Conservation (phyloP, 2,329 filamentous ascomycete genomes). For the Arachnomyces sp. region DNA sequence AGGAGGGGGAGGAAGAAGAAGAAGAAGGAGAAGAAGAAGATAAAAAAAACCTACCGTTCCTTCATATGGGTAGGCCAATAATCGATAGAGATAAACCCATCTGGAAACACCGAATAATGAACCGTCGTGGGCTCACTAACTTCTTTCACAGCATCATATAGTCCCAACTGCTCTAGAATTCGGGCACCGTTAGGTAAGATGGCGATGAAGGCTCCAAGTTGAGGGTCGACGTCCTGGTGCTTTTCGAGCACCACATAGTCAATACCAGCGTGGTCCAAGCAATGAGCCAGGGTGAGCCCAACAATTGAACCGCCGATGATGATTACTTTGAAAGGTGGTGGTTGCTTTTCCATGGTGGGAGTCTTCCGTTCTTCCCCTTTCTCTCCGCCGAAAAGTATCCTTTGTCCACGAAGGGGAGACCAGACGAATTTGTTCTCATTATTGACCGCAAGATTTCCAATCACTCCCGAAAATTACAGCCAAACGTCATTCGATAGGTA, state of each 20-base stretch:
- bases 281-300: slow-evolving; percentile 41
- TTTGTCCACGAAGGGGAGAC: too few species aligned
- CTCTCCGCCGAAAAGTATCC: too few species aligned
- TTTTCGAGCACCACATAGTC: slow-evolving; percentile 46
- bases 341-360: too few species aligned
- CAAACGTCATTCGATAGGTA: too few species aligned
- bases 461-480: too few species aligned
- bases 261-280: slow-evolving; percentile 39
- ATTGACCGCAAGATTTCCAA: too few species aligned
- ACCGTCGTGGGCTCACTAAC: slow-evolving; percentile 20
- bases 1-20: too few species aligned
- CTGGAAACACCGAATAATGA: slow-evolving; percentile 3
- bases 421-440: too few species aligned
- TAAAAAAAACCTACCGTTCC: too few species aligned
- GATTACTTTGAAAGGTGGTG: slow-evolving; percentile 26
- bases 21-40: too few species aligned
- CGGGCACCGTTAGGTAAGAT: slow-evolving; percentile 36
- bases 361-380: too few species aligned
- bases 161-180: slow-evolving; percentile 46
- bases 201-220: slow-evolving; percentile 43
- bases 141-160: slow-evolving; percentile 23
- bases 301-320: slow-evolving; percentile 45
- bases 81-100: not conserved
- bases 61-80: too few species aligned
- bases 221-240: slow-evolving; percentile 34